phyloP scores from a whole-genome alignment of 306 rosid genomes.

The Hippophae gyantsensis region DNA sequence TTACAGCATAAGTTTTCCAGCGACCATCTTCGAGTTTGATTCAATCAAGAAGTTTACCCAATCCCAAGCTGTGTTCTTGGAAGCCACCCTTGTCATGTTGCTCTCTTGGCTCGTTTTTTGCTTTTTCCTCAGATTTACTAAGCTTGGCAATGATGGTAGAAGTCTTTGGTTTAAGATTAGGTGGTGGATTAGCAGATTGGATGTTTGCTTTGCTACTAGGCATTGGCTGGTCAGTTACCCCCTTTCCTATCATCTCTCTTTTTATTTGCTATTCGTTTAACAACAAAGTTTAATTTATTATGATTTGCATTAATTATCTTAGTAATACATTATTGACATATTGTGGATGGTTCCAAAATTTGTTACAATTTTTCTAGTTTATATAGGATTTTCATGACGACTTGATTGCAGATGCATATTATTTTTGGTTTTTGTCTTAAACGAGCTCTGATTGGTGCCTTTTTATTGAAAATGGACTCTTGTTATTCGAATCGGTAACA shows the following conservation, averaged over 20 bases:
- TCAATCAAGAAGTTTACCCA: constrained; percentile 77
- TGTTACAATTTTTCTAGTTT: too few relatives aligned
- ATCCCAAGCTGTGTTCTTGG: constrained; percentile 93
- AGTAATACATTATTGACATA: too few relatives aligned
- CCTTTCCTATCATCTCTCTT: not conserved
- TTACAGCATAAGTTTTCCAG: constrained; percentile 48
- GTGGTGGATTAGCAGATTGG: constrained; percentile 87
- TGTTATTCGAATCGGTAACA: too few relatives aligned
- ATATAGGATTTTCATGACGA: too few relatives aligned
- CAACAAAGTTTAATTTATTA: too few relatives aligned
- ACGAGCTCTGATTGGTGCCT: too few relatives aligned
- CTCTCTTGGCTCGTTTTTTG: constrained; percentile 74
- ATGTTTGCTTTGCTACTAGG: constrained; percentile 78
- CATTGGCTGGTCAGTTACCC: constrained; percentile 83
- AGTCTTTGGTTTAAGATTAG: constrained; percentile 63
- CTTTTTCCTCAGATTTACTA: constrained; percentile 50
- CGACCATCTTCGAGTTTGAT: constrained; percentile 53
- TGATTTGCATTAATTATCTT: too few relatives aligned
- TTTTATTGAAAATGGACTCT: too few relatives aligned
- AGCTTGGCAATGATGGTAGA: constrained; percentile 53
- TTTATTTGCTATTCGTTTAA: not conserved
- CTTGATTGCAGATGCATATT: too few relatives aligned
- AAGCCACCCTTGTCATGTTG: constrained; percentile 65
- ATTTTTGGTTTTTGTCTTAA: too few relatives aligned
- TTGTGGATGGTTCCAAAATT: too few relatives aligned